phyloP scores from a whole-genome alignment of 1,284 basidiomycete species.

The Boletus smithii region DNA sequence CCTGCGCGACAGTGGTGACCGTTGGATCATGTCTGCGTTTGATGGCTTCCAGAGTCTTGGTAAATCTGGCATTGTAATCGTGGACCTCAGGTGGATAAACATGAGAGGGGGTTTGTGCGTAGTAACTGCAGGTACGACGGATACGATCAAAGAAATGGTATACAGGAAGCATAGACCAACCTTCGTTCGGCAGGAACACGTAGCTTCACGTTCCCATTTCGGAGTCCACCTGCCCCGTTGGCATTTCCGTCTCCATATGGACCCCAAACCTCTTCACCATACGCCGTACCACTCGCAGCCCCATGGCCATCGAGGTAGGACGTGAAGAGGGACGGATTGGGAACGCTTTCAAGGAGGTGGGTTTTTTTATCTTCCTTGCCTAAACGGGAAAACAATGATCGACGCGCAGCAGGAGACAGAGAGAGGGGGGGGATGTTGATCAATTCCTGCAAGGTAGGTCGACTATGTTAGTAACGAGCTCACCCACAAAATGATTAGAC shows the following conservation, averaged over 20 bases:
- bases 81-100: slow-evolving; percentile 91
- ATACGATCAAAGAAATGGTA: slow-evolving; percentile 5
- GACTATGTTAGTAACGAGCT: slow-evolving; percentile 1
- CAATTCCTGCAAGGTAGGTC: slow-evolving; percentile 62
- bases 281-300: slow-evolving; percentile 9
- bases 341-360: slow-evolving; percentile 60
- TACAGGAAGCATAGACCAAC: slow-evolving; percentile 34
- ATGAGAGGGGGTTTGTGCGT: slow-evolving; percentile 67
- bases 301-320: slow-evolving; percentile 29
- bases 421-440: slow-evolving; percentile 78
- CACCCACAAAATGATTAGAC: neutral
- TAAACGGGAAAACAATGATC: slow-evolving; percentile 57
- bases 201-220: slow-evolving; percentile 50
- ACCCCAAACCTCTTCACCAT: slow-evolving; percentile 8
- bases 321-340: slow-evolving; percentile 56
- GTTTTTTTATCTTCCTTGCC: slow-evolving; percentile 29
- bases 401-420: slow-evolving; percentile 65
- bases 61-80: slow-evolving; percentile 93
- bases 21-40: slow-evolving; percentile 97
- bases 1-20: slow-evolving; percentile 95
- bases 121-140: slow-evolving; percentile 61
- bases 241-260: slow-evolving; percentile 31
- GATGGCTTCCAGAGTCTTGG: slow-evolving; percentile 83
- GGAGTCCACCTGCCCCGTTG: slow-evolving; percentile 28
- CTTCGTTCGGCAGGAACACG: slow-evolving; percentile 73